Evolutionary conservation across 345 rosid genomes (phyloP).

Genomic region (Populus deltoides): DNA sequence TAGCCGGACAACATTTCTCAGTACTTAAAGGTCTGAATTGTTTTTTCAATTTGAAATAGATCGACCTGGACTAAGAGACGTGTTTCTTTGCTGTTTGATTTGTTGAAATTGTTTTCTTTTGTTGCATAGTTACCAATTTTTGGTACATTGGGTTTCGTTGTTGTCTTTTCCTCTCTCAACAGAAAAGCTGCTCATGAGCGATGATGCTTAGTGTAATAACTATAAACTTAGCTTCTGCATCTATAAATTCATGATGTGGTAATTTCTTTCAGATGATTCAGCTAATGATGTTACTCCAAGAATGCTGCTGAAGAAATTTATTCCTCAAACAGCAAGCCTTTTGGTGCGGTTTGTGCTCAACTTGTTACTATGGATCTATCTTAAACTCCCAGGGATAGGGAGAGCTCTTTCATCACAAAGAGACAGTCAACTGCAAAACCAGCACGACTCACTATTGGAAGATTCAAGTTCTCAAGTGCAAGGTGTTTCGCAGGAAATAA

Average conservation of each 20-base stretch:
- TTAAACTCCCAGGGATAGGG: conserved; percentile 44
- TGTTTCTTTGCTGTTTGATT: background rate
- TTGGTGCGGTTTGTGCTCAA: conserved; percentile 42
- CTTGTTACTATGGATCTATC: conserved; percentile 48
- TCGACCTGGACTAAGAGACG: background rate
- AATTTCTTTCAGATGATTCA: conserved; percentile 45
- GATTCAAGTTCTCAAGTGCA: conserved; percentile 37
- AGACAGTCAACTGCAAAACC: conserved; percentile 39
- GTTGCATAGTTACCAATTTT: background rate
- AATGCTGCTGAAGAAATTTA: conserved; percentile 29
- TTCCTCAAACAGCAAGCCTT: conserved; percentile 32
- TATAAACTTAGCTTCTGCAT: background rate
- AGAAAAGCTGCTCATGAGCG: conserved; percentile 1
- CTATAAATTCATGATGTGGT: conserved; percentile 8
- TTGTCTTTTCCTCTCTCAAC: background rate
- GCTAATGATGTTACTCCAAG: conserved; percentile 23
- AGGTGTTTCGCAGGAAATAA: conserved; percentile 32
- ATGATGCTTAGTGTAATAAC: too few species aligned
- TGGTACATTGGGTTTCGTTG: background rate
- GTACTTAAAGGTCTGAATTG: background rate
- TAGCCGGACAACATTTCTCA: background rate
- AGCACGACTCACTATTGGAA: conserved; percentile 27
- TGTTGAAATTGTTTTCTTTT: background rate
- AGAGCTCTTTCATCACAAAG: conserved; percentile 35
- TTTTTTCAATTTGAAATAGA: background rate